Percentiles rank a stretch among this genome's conserved stretches.
Conservation (phyloP, 2,329 filamentous ascomycete genomes). For the Eutypella sp. region DNA sequence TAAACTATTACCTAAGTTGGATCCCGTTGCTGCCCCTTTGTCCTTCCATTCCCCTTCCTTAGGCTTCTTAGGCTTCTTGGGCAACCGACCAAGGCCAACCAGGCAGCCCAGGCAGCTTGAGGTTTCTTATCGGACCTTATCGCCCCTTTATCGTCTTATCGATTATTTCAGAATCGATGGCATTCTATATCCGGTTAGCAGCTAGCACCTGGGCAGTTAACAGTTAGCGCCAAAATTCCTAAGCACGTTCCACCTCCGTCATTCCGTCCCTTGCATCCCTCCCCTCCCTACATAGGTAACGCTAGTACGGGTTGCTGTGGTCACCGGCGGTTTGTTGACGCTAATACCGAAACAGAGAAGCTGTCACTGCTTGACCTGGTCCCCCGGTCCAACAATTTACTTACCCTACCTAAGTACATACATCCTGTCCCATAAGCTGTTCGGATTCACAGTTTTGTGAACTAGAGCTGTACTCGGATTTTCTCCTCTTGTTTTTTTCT, state of each 20-base stretch:
- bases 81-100: no score
- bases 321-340: constrained; percentile 5
- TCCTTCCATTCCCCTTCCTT: no score
- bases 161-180: no score
- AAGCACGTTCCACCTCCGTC: background rate
- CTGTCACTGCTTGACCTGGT: background rate
- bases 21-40: no score
- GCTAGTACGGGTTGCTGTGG: constrained; percentile 3
- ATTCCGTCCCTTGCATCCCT: background rate
- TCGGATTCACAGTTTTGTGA: background rate
- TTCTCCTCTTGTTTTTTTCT: background rate
- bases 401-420: no score
- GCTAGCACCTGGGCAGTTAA: background rate
- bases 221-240: no score
- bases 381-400: background rate
- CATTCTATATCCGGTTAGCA: no score
- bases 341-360: constrained; percentile 1
- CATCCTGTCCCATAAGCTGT: background rate
- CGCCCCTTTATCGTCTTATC: background rate
- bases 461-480: background rate
- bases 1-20: no score
- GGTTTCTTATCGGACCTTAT: background rate
- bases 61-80: no score
- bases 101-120: no score
- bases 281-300: background rate